Evolutionary conservation across 495 filamentous ascomycete species (phyloP).

Genomic region (Neohortaea acidophila): DNA sequence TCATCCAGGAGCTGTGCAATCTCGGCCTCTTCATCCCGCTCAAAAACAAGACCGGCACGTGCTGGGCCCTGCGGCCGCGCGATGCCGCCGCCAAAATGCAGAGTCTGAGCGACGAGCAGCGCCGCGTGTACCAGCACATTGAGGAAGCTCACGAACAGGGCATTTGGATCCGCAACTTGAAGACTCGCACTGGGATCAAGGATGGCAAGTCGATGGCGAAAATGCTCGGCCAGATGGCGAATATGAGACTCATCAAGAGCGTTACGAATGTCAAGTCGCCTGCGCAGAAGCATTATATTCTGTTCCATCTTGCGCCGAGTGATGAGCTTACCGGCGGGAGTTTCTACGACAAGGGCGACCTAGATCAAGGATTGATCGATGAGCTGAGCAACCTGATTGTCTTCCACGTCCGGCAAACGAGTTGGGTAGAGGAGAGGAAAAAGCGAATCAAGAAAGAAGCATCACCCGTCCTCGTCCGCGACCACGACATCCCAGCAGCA

Average conservation of each 20-base stretch:
- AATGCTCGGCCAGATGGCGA: constrained; percentile 61
- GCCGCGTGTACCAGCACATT: constrained; percentile 69
- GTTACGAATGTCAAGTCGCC: constrained; percentile 46
- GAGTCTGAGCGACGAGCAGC: constrained; percentile 39
- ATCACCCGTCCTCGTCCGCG: neutral
- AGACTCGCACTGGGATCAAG: constrained; percentile 43
- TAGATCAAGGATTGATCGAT: constrained; percentile 76
- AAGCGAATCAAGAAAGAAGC: neutral
- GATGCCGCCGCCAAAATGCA: constrained; percentile 5
- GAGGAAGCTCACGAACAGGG: constrained; percentile 67
- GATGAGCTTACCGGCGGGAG: constrained; percentile 83
- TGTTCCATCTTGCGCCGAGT: constrained; percentile 51
- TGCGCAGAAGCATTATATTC: constrained; percentile 50
- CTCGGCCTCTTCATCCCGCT: constrained; percentile 9
- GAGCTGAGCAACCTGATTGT: constrained; percentile 52
- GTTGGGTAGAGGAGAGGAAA: constrained; percentile 30
- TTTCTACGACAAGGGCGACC: constrained; percentile 78
- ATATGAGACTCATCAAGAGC: constrained; percentile 74
- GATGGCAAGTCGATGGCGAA: constrained; percentile 38
- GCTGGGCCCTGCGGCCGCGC: constrained; percentile 13
- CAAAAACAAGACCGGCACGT: neutral
- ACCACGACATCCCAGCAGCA: neutral
- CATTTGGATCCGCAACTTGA: constrained; percentile 74
- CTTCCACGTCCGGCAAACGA: constrained; percentile 51
- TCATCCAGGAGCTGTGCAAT: constrained; percentile 8